Base-by-base conservation (phyloP, 768 basidiomycete genomes). In the Thelephora ganbajun region DNA sequence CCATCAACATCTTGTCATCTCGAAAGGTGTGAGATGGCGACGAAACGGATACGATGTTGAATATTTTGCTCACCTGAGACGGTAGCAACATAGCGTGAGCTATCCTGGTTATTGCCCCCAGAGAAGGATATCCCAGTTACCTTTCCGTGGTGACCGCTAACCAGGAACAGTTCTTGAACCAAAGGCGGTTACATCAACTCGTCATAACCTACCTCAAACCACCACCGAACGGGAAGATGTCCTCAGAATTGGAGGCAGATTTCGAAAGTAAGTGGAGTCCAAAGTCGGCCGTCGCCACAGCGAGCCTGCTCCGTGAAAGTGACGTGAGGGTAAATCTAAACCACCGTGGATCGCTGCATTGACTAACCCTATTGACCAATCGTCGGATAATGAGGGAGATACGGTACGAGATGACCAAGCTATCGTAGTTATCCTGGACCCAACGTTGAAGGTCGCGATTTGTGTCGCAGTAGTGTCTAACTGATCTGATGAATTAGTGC, bases 1-100 rank as follows among this genome's bases (percentile, higher is more conserved):
- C 77, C 77, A 87, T 82, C 35, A 87, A 72, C 73, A 83, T 81
- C 59, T 77, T 83, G 64, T 89, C 87, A 54, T 87, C 85, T 85
- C 51, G 5, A 36, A 47, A 19, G 6, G 44, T 35, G 22, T 20
- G 26, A 30, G 37, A 49, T 46, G 48, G 50, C 33, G 43, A 34
- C 36, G 52, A 41, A 53, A 48, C 20, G 45, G 33, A 22, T 20
- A 50, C 22, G 26, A 11, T 19, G 23, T 42, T 20, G 47, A 13
- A 45, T 48, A 22, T 13, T 22, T 35, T 23, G 46, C 64, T 49
- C 56, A 79, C 86, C 85, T 48, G 86, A 85, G 23, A 86, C 82
- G 9, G 85, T 84, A 6, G 83, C 87, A 50, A 90, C 73, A 62
- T 88, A 86, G 53, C 83, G 73, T 39, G 72, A 66, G 53, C 71